Evolutionary conservation across 1,284 basidiomycete genomes (phyloP).

Genomic region (Leucoagaricus sp.): DNA sequence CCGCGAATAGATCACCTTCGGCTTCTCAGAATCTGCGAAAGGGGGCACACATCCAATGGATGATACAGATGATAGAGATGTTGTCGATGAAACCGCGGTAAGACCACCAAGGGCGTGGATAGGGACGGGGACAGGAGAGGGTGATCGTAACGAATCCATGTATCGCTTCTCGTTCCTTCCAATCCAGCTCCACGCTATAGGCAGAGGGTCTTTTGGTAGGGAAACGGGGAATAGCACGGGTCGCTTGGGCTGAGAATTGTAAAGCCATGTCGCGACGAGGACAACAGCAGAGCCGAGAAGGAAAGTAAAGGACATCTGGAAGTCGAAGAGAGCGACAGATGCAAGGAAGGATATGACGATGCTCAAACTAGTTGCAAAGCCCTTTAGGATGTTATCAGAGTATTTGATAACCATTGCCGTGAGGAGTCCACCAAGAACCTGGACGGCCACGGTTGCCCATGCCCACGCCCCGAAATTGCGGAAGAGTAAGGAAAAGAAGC

Average conservation of each 20-base stretch:
- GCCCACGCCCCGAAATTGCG: conserved; percentile 87
- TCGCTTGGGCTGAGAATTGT: conserved; percentile 62
- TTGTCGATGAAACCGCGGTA: conserved; percentile 27
- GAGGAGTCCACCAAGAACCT: conserved; percentile 88
- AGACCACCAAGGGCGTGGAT: conserved; percentile 22
- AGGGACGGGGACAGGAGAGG: conserved; percentile 14
- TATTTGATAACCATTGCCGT: conserved; percentile 90
- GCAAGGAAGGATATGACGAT: conserved; percentile 94
- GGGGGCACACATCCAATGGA: conserved; percentile 22
- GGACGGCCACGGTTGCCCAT: conserved; percentile 86
- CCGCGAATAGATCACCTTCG: conserved; percentile 10
- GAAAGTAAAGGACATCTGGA: conserved; percentile 85
- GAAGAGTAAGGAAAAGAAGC: conserved; percentile 54
- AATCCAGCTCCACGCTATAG: conserved; percentile 28
- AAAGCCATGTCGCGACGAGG: conserved; percentile 86
- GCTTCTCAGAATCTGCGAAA: conserved; percentile 25
- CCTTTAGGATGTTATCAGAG: conserved; percentile 89
- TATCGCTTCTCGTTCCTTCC: conserved; percentile 31
- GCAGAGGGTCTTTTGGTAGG: conserved; percentile 22
- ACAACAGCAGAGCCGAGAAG: conserved; percentile 82
- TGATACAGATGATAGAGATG: conserved; percentile 24
- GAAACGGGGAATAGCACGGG: conserved; percentile 30
- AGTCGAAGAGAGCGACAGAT: conserved; percentile 86
- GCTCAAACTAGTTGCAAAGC: conserved; percentile 91
- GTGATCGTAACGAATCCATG: conserved; percentile 19